phyloP scores from a whole-genome alignment of 495 filamentous ascomycete species.

The Neurospora pannonica region DNA sequence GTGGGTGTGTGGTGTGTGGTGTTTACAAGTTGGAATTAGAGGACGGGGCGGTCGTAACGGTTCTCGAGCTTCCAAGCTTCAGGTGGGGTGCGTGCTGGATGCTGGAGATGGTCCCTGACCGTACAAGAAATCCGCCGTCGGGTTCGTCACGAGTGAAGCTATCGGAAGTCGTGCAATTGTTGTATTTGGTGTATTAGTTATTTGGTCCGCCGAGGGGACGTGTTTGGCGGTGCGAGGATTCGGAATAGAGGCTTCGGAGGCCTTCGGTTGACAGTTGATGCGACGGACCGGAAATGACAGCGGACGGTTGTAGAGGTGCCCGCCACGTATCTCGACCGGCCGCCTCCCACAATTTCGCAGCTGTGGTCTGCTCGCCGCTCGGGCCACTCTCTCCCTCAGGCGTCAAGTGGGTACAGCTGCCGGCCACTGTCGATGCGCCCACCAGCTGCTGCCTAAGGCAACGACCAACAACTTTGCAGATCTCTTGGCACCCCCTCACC shows the following conservation, averaged over 20 bases:
- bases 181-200: background rate
- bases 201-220: background rate
- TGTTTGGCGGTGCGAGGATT: background rate
- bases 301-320: constrained; percentile 10
- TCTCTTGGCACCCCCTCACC: background rate
- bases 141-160: background rate
- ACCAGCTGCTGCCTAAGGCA: background rate
- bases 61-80: constrained; percentile 13
- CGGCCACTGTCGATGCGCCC: background rate
- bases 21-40: background rate
- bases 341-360: constrained; percentile 22
- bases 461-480: background rate
- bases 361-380: constrained; percentile 18
- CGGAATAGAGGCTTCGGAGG: background rate
- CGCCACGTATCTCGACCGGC: constrained; percentile 24
- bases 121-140: constrained; percentile 3
- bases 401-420: background rate
- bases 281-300: background rate
- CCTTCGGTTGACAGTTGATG: background rate
- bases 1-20: background rate
- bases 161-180: constrained; percentile 1
- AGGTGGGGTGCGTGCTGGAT: constrained; percentile 12
- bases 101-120: constrained; percentile 6
- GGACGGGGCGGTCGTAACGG: background rate
- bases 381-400: background rate